Evolutionary conservation across 2,329 filamentous ascomycete species (phyloP), one percentile per base, ranked within the genome.

Genomic region (Ampelomyces quisqualis): DNA sequence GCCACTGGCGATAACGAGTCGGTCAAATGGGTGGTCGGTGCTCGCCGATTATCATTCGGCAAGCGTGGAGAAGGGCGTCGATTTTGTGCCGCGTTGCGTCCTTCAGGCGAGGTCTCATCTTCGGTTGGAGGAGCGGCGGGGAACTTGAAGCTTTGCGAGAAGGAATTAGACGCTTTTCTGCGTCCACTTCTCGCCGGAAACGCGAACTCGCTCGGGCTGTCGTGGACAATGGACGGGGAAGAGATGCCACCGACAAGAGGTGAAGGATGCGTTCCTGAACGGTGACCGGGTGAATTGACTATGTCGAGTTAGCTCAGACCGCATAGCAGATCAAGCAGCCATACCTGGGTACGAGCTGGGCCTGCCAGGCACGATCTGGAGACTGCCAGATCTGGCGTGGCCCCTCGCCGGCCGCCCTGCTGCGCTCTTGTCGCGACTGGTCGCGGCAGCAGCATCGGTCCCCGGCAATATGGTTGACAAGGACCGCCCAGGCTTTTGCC

Each of bases 331-430:
- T 40, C 35, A 17, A 32, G 11, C 23, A 30, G 15, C 18, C 34
- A 32, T 63, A 62, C 62, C 58, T 55, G 62, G 54, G 47, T 63
- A 64, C n/a, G 58, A 54, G 36, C 51, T 64, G 31, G 60, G 64
- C 19, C 61, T 52, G 37, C 63, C 75, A 32, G 82, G 74, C 49
- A 81, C 64, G 52, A 91, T 85, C 65, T 95, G 90, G 45, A 95
- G 71, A 72, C 90, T 95, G 17, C 88, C 81, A 24, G 89, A 89
- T 37, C 90, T 79, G 33, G 77, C 81, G 73, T 95, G 90, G 4
- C 84, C 80, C 55, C 81, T 81, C 13, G 60, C 63, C 14, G 80
- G 77, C 37, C 80, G 76, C 36, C 63, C 61, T 7, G 60, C 45
- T 22, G 50, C 40, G 18, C 52, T 45, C 11, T 59, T 45, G 15